A percentile compares a stretch with the other conserved stretches of the same genome.
Evolutionary conservation across 768 basidiomycete genomes (phyloP).

Genomic region (Auricularia cornea): DNA sequence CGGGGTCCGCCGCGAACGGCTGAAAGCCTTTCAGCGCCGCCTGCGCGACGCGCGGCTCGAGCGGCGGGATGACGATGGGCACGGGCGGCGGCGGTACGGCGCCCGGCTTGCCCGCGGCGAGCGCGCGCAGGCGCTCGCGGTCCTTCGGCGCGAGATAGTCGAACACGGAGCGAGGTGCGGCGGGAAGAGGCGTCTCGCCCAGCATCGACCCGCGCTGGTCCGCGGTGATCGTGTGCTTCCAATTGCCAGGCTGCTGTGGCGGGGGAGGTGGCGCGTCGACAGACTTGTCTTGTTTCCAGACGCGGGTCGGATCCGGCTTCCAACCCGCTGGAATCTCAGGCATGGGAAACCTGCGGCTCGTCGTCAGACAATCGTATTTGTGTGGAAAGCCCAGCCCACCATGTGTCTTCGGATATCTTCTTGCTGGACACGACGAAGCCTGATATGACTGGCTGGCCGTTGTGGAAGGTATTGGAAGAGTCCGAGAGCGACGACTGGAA

Average conservation of each 20-base stretch:
- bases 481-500: not conserved
- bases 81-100: constrained; percentile 23
- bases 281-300: constrained; percentile 47
- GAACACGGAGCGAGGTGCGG: constrained; percentile 76
- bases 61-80: constrained; percentile 43
- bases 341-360: constrained; percentile 59
- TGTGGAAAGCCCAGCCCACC: constrained; percentile 35
- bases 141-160: constrained; percentile 93
- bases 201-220: constrained; percentile 78
- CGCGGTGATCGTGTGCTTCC: constrained; percentile 57
- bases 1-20: constrained; percentile 69
- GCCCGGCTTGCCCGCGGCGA: constrained; percentile 28
- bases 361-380: constrained; percentile 13
- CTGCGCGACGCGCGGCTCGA: constrained; percentile 72
- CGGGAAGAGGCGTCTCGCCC: constrained; percentile 69
- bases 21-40: constrained; percentile 86
- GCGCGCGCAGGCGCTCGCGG: constrained; percentile 68
- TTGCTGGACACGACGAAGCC: constrained; percentile 69
- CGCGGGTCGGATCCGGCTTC: constrained; percentile 72
- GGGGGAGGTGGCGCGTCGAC: constrained; percentile 16
- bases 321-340: constrained; percentile 79
- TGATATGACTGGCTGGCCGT: constrained; percentile 62
- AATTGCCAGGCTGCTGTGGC: constrained; percentile 26
- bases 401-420: constrained; percentile 61
- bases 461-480: constrained; percentile 44